Evolutionary conservation across 306 rosid genomes (phyloP).

Genomic region (Heteromeles arbutifolia): DNA sequence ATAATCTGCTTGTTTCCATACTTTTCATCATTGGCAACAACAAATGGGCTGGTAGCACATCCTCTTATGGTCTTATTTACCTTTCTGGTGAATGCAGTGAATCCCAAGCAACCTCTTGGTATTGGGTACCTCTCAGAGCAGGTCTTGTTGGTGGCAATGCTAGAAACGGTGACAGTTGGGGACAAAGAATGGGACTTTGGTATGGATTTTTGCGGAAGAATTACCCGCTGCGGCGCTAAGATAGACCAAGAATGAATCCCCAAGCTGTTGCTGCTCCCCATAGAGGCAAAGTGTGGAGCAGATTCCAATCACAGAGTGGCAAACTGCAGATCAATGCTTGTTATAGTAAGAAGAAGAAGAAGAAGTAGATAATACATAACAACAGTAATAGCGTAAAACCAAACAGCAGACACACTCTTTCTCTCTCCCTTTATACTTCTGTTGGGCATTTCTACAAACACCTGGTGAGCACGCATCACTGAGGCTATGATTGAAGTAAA

Average conservation of each 20-base stretch:
- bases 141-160: constrained; percentile 1
- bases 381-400: too few species aligned
- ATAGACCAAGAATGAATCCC: constrained; percentile 33
- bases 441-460: constrained; percentile 41
- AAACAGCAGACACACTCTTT: too few species aligned
- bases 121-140: constrained; percentile 11
- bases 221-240: constrained; percentile 26
- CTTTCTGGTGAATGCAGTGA: constrained; percentile 20
- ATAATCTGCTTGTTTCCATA: constrained; percentile 73
- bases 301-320: not conserved
- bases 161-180: constrained; percentile 16
- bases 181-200: constrained; percentile 22
- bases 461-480: constrained; percentile 3
- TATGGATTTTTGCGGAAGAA: constrained; percentile 16
- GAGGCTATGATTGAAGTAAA: not conserved
- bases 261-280: constrained; percentile 34
- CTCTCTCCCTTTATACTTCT: not conserved
- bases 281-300: not conserved
- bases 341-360: not conserved
- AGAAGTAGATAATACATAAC: too few species aligned
- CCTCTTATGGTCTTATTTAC: constrained; percentile 25
- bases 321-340: not conserved
- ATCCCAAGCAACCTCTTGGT: constrained; percentile 10
- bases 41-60: constrained; percentile 45
- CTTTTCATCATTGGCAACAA: constrained; percentile 42